Conservation (phyloP, 805 yeast genomes). For the Soucietia sequanensis region DNA sequence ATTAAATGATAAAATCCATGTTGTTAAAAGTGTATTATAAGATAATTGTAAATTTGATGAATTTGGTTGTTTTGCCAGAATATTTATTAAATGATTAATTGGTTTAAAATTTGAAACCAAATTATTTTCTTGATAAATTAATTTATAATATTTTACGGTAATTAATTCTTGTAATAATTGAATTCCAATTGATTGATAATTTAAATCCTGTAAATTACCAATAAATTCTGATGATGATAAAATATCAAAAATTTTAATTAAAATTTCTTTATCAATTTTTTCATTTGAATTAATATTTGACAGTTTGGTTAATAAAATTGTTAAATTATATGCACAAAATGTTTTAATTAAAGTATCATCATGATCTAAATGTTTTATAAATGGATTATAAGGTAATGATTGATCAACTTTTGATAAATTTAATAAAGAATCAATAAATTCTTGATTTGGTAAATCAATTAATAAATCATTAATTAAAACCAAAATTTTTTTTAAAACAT, state of each 20-base stretch:
- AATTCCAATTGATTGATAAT: slow-evolving; percentile 56
- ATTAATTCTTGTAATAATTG: slow-evolving; percentile 67
- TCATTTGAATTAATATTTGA: slow-evolving; percentile 14
- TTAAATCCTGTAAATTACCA: slow-evolving; percentile 34
- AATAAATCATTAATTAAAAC: slow-evolving; percentile 61
- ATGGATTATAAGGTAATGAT: slow-evolving; percentile 53
- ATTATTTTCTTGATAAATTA: slow-evolving; percentile 40
- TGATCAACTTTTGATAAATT: slow-evolving; percentile 40
- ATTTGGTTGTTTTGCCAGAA: slow-evolving; percentile 34
- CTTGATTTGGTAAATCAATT: slow-evolving; percentile 33
- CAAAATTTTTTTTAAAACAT: slow-evolving; percentile 62
- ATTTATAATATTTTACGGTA: slow-evolving; percentile 52
- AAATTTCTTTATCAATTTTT: slow-evolving; percentile 35
- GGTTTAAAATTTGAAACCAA: slow-evolving; percentile 33
- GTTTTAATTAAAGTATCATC: slow-evolving; percentile 57
- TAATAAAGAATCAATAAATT: slow-evolving; percentile 39
- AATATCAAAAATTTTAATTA: slow-evolving; percentile 38
- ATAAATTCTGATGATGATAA: slow-evolving; percentile 30
- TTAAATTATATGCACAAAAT: slow-evolving; percentile 54
- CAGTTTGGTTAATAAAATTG: slow-evolving; percentile 41
- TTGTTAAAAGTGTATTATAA: slow-evolving; percentile 70
- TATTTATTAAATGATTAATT: slow-evolving; percentile 26
- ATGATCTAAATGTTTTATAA: slow-evolving; percentile 49
- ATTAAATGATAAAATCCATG: slow-evolving; percentile 86
- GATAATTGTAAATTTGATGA: slow-evolving; percentile 70